phyloP scores from a whole-genome alignment of 208 protist genomes.

The Leishmania turanica region DNA sequence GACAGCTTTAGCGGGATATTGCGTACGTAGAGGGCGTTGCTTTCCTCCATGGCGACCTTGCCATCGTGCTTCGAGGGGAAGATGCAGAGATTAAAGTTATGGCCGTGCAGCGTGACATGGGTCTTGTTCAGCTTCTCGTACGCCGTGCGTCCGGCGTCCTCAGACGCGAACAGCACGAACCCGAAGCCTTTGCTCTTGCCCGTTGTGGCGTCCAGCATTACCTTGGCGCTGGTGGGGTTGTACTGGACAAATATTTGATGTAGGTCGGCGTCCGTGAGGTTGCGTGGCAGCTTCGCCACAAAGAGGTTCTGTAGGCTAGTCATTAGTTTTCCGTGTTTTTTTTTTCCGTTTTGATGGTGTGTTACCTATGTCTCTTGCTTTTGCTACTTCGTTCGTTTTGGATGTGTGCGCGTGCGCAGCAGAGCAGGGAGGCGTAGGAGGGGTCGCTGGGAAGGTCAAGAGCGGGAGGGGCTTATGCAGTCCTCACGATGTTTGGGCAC shows the following conservation, averaged over 20 bases:
- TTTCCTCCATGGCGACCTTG: conserved; percentile 59
- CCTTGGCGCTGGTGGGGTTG: conserved; percentile 86
- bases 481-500: not conserved
- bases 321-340: conserved; percentile 41
- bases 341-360: conserved; percentile 5
- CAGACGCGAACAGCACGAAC: conserved; percentile 95
- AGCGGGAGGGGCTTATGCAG: not conserved
- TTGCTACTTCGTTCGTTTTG: not conserved
- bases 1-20: conserved; percentile 74
- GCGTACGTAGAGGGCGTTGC: conserved; percentile 77
- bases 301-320: conserved; percentile 96
- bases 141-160: conserved; percentile 84
- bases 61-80: conserved; percentile 88
- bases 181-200: conserved; percentile 95
- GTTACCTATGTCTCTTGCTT: not conserved
- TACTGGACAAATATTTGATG: conserved; percentile 80
- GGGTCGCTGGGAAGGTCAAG: not conserved
- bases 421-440: not conserved
- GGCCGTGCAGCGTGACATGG: conserved; percentile 53
- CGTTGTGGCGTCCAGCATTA: conserved; percentile 90
- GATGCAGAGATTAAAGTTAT: conserved; percentile 80
- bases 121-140: conserved; percentile 77
- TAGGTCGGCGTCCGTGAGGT: conserved; percentile 82
- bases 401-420: not conserved
- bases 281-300: conserved; percentile 95